These are phyloP conservation scores for Cladosporium sp. DNA, from an alignment of 2,329 filamentous ascomycete genomes.

Conservation along the genomic window DNA sequence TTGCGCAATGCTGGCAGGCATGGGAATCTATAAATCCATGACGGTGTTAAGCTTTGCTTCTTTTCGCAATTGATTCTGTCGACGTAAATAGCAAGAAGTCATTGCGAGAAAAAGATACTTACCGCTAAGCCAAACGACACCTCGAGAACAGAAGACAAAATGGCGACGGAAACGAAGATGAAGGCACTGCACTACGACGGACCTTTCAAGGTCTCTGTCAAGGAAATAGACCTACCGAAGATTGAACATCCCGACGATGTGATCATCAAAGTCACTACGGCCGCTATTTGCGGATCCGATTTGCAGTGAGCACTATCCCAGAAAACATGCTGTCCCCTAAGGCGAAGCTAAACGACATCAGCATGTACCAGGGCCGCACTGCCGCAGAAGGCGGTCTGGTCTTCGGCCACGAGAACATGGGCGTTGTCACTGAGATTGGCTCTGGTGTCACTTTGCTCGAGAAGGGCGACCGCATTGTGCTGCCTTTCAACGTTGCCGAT, in stretches of 20 bases:
- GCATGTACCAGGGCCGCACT: slow-evolving; percentile 66
- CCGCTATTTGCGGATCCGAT: slow-evolving; percentile 43
- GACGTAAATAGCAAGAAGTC: background rate
- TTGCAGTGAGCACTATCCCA: slow-evolving; percentile 55
- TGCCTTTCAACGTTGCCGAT: slow-evolving; percentile 66
- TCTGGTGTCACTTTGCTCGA: slow-evolving; percentile 61
- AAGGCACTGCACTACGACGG: slow-evolving; percentile 65
- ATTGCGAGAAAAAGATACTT: background rate
- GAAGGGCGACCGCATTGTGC: slow-evolving; percentile 63
- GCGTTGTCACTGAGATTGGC: slow-evolving; percentile 55
- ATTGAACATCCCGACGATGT: slow-evolving; percentile 65
- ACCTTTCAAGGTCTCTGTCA: slow-evolving; percentile 62
- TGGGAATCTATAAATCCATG: slow-evolving; percentile 9
- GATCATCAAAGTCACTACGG: slow-evolving; percentile 65
- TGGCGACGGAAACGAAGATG: slow-evolving; percentile 44
- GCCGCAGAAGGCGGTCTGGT: slow-evolving; percentile 63
- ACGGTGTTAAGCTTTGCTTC: background rate
- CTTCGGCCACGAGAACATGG: slow-evolving; percentile 54
- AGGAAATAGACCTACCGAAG: slow-evolving; percentile 59
- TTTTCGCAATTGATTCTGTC: background rate
- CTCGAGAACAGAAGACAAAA: background rate
- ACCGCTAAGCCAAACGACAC: background rate
- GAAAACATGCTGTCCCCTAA: slow-evolving; percentile 25
- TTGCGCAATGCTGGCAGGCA: background rate
- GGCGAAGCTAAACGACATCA: slow-evolving; percentile 35